Conservation (phyloP, 2,329 filamentous ascomycete genomes). For the Calonectria crousiana region DNA sequence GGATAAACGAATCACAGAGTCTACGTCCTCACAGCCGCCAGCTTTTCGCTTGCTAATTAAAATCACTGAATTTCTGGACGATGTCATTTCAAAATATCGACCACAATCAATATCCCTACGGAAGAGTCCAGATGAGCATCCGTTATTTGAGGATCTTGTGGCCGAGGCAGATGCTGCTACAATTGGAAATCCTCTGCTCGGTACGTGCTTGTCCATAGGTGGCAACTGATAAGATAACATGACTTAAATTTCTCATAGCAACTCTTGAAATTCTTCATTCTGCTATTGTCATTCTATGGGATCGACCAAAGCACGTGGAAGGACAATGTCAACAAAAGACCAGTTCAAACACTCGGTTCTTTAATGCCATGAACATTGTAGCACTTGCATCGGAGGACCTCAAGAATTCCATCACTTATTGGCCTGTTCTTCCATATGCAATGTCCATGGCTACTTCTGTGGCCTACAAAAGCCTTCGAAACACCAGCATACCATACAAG, state of each 20-base stretch:
- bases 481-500: conserved; percentile 11
- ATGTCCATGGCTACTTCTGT: conserved; percentile 16
- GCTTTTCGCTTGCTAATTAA: background rate
- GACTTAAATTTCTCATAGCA: background rate
- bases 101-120: background rate
- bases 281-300: conserved; percentile 1
- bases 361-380: conserved; percentile 6
- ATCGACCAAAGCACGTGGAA: background rate
- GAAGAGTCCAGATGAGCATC: background rate
- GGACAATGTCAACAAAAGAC: background rate
- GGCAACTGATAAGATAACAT: fast-evolving
- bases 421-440: conserved; percentile 13
- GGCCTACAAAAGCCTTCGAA: conserved; percentile 15
- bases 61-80: background rate
- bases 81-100: conserved; percentile 11
- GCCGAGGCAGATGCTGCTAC: background rate
- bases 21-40: background rate
- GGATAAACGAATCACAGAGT: background rate
- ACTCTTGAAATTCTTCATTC: conserved; percentile 13
- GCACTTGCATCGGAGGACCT: conserved; percentile 11
- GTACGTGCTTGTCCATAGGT: background rate
- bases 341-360: background rate
- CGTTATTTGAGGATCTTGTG: conserved; percentile 8
- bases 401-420: background rate
- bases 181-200: background rate